Conservation (phyloP, 2,329 filamentous ascomycete species). For the Alternaria ethzedia region DNA sequence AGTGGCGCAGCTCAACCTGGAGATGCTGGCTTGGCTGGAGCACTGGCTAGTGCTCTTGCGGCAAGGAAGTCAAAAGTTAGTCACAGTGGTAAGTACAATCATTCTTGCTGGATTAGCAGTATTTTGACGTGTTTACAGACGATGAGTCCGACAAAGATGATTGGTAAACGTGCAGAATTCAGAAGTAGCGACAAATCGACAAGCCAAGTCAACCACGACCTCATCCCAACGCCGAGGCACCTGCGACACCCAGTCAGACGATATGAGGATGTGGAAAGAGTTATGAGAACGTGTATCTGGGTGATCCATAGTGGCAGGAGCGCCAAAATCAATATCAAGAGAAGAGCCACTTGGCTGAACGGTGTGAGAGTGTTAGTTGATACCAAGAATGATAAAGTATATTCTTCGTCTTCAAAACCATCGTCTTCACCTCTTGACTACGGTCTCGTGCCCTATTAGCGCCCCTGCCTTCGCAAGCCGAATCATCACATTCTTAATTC, state of each 20-base stretch:
- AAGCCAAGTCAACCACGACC: neutral
- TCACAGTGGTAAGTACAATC: constrained; percentile 75
- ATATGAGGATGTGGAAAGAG: neutral
- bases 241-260: neutral
- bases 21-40: constrained; percentile 53
- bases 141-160: constrained; percentile 80
- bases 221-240: neutral
- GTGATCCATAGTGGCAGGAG: neutral
- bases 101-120: neutral
- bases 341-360: neutral
- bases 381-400: constrained; percentile 11
- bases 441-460: neutral
- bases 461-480: neutral
- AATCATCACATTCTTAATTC: neutral
- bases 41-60: constrained; percentile 80
- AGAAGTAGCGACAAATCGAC: neutral
- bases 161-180: constrained; percentile 57
- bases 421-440: neutral
- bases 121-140: constrained; percentile 60
- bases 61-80: constrained; percentile 92
- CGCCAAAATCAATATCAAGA: neutral
- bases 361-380: neutral
- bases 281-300: neutral
- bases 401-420: neutral
- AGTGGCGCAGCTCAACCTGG: constrained; percentile 35